phyloP scores from a whole-genome alignment of 164 flowering plant species.

The Amborella trichopoda region DNA sequence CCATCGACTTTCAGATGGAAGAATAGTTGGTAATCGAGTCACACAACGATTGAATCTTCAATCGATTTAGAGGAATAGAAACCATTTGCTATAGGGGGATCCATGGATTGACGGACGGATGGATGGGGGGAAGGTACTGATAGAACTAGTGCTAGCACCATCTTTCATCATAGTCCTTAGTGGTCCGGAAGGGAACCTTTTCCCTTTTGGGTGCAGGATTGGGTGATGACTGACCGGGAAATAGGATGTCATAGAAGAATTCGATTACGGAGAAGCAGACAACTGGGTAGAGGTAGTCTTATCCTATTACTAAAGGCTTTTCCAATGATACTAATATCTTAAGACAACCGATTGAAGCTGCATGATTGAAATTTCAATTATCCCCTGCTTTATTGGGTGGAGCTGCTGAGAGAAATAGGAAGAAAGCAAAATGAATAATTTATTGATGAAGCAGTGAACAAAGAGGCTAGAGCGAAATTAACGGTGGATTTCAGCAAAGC shows the following conservation, averaged over 20 bases:
- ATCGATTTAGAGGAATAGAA: background rate
- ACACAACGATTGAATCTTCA: background rate
- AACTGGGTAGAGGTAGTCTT: background rate
- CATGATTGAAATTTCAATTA: background rate
- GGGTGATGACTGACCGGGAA: background rate
- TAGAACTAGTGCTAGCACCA: background rate
- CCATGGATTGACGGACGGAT: constrained; percentile 1
- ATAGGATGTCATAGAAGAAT: background rate
- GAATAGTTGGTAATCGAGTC: background rate
- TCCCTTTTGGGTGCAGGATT: background rate
- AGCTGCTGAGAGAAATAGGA: background rate
- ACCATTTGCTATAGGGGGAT: background rate
- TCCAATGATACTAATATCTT: background rate
- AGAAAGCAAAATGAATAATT: too few relatives aligned
- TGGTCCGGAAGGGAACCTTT: background rate
- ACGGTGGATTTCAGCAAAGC: too few relatives aligned
- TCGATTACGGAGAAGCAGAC: background rate
- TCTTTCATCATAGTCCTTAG: background rate
- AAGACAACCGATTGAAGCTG: background rate
- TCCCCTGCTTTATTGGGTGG: background rate
- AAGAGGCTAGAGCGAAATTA: too few relatives aligned
- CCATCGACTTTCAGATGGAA: background rate
- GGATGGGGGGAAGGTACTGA: background rate
- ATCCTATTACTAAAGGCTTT: background rate
- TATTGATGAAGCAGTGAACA: too few relatives aligned